Evolutionary conservation across 1,284 basidiomycete genomes (phyloP).

Genomic region (Porodaedalea pini): DNA sequence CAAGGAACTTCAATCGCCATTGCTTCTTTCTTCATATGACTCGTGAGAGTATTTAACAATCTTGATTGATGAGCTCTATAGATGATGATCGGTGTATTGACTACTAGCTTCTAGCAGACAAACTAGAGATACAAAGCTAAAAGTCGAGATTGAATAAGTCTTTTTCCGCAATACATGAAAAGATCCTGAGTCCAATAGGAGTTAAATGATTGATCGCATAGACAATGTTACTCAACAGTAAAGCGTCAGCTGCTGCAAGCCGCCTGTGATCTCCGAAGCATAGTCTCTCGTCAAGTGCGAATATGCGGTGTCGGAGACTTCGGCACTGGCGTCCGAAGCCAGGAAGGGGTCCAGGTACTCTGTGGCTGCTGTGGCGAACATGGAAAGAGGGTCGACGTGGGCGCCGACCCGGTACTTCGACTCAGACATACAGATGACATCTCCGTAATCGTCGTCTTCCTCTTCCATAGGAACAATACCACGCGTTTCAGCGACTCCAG

Average conservation of each 20-base stretch:
- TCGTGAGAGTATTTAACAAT: no score
- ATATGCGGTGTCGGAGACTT: background rate
- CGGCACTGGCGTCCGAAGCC: background rate
- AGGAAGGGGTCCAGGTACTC: background rate
- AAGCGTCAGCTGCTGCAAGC: background rate
- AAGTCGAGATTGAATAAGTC: no score
- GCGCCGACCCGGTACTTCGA: conserved; percentile 14
- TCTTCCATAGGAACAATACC: conserved; percentile 6
- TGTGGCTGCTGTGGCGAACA: conserved; percentile 17
- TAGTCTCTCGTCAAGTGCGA: background rate
- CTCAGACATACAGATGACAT: conserved; percentile 1
- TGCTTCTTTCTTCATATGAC: no score
- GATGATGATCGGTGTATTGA: no score
- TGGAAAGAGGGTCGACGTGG: conserved; percentile 14
- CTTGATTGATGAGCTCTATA: no score
- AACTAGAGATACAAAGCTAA: no score
- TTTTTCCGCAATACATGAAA: no score
- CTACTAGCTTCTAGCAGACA: no score
- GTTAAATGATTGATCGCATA: background rate
- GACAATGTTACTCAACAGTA: background rate
- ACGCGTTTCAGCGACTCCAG: background rate
- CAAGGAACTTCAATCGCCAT: no score
- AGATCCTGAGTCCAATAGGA: no score
- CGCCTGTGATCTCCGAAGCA: background rate
- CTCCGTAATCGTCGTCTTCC: conserved; percentile 18